Percentiles rank a stretch among this genome's conserved stretches.
phyloP scores from a whole-genome alignment of 2,329 filamentous ascomycete species.

The Pestalotiopsis sp. region DNA sequence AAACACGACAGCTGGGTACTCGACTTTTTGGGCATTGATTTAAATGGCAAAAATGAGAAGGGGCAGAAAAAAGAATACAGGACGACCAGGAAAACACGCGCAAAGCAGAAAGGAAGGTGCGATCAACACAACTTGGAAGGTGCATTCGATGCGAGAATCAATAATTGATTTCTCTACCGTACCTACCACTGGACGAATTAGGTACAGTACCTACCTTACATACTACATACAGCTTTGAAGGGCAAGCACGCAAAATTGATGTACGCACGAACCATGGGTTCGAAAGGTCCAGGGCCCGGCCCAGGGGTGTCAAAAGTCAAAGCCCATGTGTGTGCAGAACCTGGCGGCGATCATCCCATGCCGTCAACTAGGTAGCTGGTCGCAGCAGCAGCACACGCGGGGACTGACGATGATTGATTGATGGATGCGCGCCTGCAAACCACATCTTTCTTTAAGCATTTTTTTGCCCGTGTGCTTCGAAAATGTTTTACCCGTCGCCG shows the following conservation, averaged over 20 bases:
- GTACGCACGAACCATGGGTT: slow-evolving; percentile 1
- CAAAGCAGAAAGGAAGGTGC: too few species aligned
- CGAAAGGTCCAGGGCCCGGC: not conserved
- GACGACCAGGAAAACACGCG: too few species aligned
- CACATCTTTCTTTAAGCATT: not conserved
- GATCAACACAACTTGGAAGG: too few species aligned
- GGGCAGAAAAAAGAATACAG: not conserved
- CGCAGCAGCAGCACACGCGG: not conserved
- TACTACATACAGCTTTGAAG: not conserved
- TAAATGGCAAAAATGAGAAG: not conserved
- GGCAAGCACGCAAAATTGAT: not conserved
- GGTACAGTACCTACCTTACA: not conserved
- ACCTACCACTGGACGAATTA: too few species aligned
- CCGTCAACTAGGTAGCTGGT: not conserved
- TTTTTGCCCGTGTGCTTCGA: not conserved
- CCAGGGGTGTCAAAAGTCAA: not conserved
- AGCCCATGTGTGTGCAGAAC: not conserved
- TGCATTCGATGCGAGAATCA: too few species aligned
- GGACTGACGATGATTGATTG: not conserved
- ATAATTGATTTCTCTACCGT: not conserved
- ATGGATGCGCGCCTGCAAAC: not conserved
- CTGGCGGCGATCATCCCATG: slow-evolving; percentile 1
- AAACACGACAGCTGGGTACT: not conserved
- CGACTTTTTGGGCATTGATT: not conserved
- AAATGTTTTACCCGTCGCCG: not conserved